Conservation (phyloP, 2,329 filamentous ascomycete genomes). For the Penicillium brasilianum region DNA sequence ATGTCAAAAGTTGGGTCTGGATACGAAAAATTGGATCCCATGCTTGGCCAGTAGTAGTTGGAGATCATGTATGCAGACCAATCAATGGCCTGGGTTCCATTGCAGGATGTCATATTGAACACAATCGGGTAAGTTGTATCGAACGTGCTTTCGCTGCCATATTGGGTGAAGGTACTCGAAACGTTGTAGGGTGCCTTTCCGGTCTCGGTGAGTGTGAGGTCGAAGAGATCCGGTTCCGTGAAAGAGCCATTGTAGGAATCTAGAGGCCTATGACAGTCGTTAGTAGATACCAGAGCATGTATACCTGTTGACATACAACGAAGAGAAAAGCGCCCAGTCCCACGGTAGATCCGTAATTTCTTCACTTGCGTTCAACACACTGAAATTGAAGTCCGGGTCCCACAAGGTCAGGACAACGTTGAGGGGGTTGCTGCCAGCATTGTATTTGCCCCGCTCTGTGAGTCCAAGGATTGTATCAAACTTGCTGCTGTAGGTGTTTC, state of each 20-base stretch:
- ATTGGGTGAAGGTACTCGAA: background rate
- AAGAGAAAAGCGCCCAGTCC: background rate
- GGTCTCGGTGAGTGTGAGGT: slow-evolving; percentile 3
- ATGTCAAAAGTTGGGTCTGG: slow-evolving; percentile 3
- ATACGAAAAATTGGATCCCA: background rate
- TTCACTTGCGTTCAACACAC: background rate
- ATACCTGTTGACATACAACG: background rate
- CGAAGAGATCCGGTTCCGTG: background rate
- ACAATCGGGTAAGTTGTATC: no score
- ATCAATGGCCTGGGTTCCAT: background rate
- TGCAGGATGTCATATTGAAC: slow-evolving; percentile 6
- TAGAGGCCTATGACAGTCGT: background rate
- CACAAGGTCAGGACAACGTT: background rate
- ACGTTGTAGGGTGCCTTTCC: slow-evolving; percentile 2
- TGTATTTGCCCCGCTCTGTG: background rate
- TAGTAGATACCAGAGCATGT: background rate
- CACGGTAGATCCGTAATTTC: background rate
- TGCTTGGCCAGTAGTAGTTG: background rate
- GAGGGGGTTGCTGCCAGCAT: background rate
- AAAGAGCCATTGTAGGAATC: background rate
- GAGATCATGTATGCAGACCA: background rate
- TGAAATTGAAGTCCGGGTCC: background rate
- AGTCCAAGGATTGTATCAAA: background rate
- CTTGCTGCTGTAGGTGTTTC: background rate
- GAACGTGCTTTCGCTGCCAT: background rate